Evolutionary conservation across 1,284 basidiomycete genomes (phyloP), one percentile per base, ranked within the genome.

Genomic region (Melampsora larici-populina): DNA sequence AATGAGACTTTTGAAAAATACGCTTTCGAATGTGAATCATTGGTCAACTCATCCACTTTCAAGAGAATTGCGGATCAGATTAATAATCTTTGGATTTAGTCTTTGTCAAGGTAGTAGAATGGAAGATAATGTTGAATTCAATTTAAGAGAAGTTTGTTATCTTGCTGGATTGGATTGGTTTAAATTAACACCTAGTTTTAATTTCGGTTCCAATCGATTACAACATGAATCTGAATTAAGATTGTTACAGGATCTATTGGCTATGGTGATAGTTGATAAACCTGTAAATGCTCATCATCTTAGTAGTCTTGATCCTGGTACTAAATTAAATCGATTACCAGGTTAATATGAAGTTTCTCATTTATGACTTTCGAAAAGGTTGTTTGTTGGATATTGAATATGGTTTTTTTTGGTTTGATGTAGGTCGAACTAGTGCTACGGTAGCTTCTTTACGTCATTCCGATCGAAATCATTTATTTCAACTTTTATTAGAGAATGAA

Each of bases 71-170:
- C 89, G 94, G 24, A 95, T 96, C 83, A 90, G 92, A 0, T 89
- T 99, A 81, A 86, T 98, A 11, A 86, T 95, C 2, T 97, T 99
- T 82, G 95, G 93, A 0, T 94, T 99, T 83, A 94, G 97, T 83
- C 89, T 94, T 1, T 85, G 99, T 51, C 92, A 92, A 81, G 93
- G 92, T 79, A 95, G 92, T 40, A 88, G 90, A 79, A 86, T 97
- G 81, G 97, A 99, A 83, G 87, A 89, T 0, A 89, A 89, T 78
- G 91, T 93, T 78, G 96, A 99, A 84, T 87, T 89, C 80, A 84
- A 88, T 31, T 86, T 95, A 74, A 88, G 97, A 66, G 88, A 92
- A 80, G 87, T 87, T 68, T 85, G 99, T 15, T 98, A 93, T 84
- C 85, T 86, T 13, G 88, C 90, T 0, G 93, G 92, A 0, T 92